These are phyloP conservation scores for Lactarius quietus DNA, from an alignment of 768 basidiomycete species.

Conservation along the genomic window DNA sequence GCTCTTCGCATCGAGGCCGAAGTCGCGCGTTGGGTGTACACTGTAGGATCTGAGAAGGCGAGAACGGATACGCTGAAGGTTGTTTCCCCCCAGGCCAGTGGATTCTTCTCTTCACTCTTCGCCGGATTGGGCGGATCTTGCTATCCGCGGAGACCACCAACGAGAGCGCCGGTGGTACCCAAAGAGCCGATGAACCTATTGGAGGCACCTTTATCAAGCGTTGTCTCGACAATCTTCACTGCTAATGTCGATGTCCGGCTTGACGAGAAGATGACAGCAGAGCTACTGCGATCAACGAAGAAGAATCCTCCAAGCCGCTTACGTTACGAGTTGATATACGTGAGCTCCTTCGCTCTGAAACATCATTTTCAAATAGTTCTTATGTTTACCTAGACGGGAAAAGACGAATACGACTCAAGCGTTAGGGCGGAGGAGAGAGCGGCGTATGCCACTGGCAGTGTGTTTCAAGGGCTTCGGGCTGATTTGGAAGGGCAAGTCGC, in stretches of 20 bases:
- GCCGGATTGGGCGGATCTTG: slow-evolving; percentile 32
- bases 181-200: slow-evolving; percentile 30
- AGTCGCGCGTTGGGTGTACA: slow-evolving; percentile 77
- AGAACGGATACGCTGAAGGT: slow-evolving; percentile 1
- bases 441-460: slow-evolving; percentile 62
- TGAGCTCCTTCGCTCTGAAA: slow-evolving; percentile 34
- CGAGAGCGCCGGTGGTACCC: slow-evolving; percentile 35
- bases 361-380: neutral
- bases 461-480: slow-evolving; percentile 84
- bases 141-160: slow-evolving; percentile 33
- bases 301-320: slow-evolving; percentile 82
- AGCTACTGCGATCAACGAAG: slow-evolving; percentile 89
- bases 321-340: slow-evolving; percentile 83
- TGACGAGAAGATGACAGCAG: slow-evolving; percentile 61
- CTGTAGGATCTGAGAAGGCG: slow-evolving; percentile 56
- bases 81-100: slow-evolving; percentile 28
- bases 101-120: slow-evolving; percentile 42
- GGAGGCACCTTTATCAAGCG: slow-evolving; percentile 47
- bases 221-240: slow-evolving; percentile 61
- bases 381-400: slow-evolving; percentile 56
- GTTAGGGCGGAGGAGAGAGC: slow-evolving; percentile 61
- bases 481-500: slow-evolving; percentile 71
- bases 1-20: slow-evolving; percentile 78
- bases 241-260: slow-evolving; percentile 63
- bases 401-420: slow-evolving; percentile 75